Conservation (phyloP, 2,329 filamentous ascomycete species). For the Penicillium aurantiogriseum region DNA sequence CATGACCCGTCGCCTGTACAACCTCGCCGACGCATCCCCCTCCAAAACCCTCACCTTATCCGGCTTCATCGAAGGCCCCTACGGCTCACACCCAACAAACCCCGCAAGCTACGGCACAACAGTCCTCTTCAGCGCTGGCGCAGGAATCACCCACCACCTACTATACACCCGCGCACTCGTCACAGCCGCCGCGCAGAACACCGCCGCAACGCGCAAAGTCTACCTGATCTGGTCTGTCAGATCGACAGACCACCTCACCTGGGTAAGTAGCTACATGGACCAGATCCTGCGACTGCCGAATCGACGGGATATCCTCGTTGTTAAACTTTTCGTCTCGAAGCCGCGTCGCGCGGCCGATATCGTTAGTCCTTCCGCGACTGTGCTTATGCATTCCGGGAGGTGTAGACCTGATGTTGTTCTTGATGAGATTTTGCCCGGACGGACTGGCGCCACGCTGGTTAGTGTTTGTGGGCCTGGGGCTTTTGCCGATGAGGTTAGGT, state of each 20-base stretch:
- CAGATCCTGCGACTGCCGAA: conserved; percentile 59
- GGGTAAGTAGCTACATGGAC: conserved; percentile 67
- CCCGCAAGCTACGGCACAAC: conserved; percentile 62
- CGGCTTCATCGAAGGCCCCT: conserved; percentile 63
- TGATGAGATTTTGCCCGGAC: conserved; percentile 55
- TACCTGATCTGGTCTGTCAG: conserved; percentile 64
- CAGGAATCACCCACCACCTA: conserved; percentile 66
- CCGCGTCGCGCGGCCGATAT: conserved; percentile 56
- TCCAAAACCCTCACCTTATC: conserved; percentile 51
- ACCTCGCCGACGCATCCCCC: conserved; percentile 53
- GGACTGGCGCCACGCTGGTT: conserved; percentile 60
- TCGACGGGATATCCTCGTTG: conserved; percentile 58
- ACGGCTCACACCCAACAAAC: conserved; percentile 57
- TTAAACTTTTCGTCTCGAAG: conserved; percentile 63
- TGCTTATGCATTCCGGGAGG: conserved; percentile 62
- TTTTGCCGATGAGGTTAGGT: conserved; percentile 61
- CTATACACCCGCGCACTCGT: conserved; percentile 61
- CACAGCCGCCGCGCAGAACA: conserved; percentile 50
- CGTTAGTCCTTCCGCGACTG: conserved; percentile 54
- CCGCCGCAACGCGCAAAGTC: conserved; percentile 58
- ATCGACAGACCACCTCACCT: conserved; percentile 59
- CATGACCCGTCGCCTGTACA: conserved; percentile 61
- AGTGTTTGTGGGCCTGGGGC: conserved; percentile 63
- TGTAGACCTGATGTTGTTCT: conserved; percentile 57
- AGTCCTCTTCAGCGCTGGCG: conserved; percentile 65